Percentiles rank a stretch among this genome's conserved stretches.
phyloP scores from a whole-genome alignment of 1,139 yeast species.

The Hemisphaericaspora xylanilytica region DNA sequence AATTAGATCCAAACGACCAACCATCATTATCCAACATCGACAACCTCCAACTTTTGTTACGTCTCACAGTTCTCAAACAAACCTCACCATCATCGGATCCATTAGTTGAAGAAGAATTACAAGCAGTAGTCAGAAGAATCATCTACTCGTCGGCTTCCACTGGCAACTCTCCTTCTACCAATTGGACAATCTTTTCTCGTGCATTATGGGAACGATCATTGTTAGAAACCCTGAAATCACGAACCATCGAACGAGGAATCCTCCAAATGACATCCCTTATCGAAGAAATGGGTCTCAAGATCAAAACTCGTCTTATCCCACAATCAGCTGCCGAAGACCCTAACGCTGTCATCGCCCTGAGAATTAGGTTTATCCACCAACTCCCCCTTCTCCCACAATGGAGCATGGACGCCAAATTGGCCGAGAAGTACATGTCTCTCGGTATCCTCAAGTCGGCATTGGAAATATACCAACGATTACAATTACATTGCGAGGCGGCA shows the following conservation, averaged over 20 bases:
- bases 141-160: constrained; percentile 48
- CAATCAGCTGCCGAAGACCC: constrained; percentile 27
- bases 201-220: constrained; percentile 90
- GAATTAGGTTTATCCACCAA: constrained; percentile 71
- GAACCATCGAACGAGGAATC: constrained; percentile 91
- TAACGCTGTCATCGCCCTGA: constrained; percentile 38
- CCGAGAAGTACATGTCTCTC: constrained; percentile 82
- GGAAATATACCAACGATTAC: constrained; percentile 80
- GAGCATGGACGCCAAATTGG: constrained; percentile 78
- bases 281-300: constrained; percentile 79
- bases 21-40: constrained; percentile 73
- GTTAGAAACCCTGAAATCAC: constrained; percentile 74
- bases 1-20: constrained; percentile 77
- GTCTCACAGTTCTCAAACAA: constrained; percentile 62
- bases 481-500: constrained; percentile 80
- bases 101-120: constrained; percentile 76
- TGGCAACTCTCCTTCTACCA: constrained; percentile 34
- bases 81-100: constrained; percentile 71
- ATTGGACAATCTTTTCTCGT: constrained; percentile 80
- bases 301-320: constrained; percentile 61
- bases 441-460: constrained; percentile 87
- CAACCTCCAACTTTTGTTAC: constrained; percentile 64
- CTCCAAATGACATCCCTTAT: constrained; percentile 90
- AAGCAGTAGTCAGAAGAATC: constrained; percentile 72
- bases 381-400: constrained; percentile 82